Base-by-base conservation (phyloP, 2,329 filamentous ascomycete genomes). In the Sporothrix sp. region DNA sequence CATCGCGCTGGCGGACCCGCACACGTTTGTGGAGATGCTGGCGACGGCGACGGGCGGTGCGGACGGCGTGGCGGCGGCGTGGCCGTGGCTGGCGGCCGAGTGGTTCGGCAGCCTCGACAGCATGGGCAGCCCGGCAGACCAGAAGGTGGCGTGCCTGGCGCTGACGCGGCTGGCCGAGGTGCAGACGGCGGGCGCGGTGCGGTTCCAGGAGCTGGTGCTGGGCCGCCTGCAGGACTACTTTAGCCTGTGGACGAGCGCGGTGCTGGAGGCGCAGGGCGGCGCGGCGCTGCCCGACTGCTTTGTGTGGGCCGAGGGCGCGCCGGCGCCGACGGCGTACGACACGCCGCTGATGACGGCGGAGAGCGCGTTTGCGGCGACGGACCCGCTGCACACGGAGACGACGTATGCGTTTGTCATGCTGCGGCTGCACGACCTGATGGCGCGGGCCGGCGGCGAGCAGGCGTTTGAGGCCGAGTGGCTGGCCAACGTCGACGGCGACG, bases 401-500 rank as follows among this genome's bases (percentile, higher is more conserved):
- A 73, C 82, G 2, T 77, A 81, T 43, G 66, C 71, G 1, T 90
- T 85, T 63, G 73, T 89, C 3, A 74, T 74, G 58, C 72, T 78
- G 54, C 75, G 79, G 48, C 62, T 93, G 30, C 71, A 77, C 51
- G 69, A 72, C 13, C 67, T 82, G 5, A 75, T 89, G 18, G 68
- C 69, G 46, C 68, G 71, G 4, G 72, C 72, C 4, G 86, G 86
- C 2, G 85, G 85, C 0, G 76, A 83, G 58, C 71, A 76, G 45
- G 67, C 62, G 3, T 91, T 93, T 63, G 74, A 82, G 62, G 73
- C 78, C 50, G 73, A 82, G 46, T 90, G 82, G 79, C 66, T 81
- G 13, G 73, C 73, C n/a, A 85, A 89, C 55, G 84, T 93, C 23
- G 87, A 93, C 63, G 74, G 73, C 58, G 81, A 89, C 53, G 76